These are phyloP conservation scores for Hibiscus tridactylites DNA, from an alignment of 345 rosid genomes.

Conservation along the genomic window DNA sequence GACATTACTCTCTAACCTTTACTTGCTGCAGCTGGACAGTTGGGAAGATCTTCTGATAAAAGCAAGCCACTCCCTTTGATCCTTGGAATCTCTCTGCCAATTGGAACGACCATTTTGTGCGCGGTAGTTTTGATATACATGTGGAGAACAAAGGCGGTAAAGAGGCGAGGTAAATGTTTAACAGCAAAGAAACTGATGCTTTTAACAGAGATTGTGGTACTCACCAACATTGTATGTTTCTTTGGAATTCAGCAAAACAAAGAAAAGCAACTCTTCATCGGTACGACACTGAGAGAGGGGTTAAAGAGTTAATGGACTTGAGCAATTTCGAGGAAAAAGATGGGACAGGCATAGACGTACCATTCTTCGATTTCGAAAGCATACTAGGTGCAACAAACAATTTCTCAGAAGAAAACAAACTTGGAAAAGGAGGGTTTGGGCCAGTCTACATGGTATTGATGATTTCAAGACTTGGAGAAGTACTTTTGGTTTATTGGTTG, in stretches of 20 bases:
- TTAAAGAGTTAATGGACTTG: constrained; percentile 1
- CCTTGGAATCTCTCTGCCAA: constrained; percentile 8
- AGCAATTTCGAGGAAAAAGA: constrained; percentile 7
- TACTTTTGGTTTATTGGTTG: background rate
- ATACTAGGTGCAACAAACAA: constrained; percentile 43
- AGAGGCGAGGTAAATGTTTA: constrained; percentile 16
- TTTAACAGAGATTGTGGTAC: background rate
- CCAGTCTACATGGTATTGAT: constrained; percentile 57
- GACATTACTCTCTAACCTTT: background rate
- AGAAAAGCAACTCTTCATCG: background rate
- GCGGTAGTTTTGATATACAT: background rate
- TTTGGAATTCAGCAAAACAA: background rate
- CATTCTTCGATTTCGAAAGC: constrained; percentile 17
- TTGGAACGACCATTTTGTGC: background rate
- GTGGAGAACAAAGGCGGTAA: constrained; percentile 6
- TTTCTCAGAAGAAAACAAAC: constrained; percentile 57
- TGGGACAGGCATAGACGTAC: constrained; percentile 14
- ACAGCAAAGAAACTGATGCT: background rate
- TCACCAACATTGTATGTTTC: background rate
- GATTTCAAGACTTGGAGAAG: background rate
- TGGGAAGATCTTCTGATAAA: background rate
- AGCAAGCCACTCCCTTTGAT: constrained; percentile 4
- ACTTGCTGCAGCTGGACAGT: background rate
- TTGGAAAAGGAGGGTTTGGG: constrained; percentile 77
- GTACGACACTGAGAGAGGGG: constrained; percentile 6